Evolutionary conservation across 148 eudicot genomes (phyloP), one percentile per base, ranked within the genome.

Genomic region (Simmondsia chinensis): DNA sequence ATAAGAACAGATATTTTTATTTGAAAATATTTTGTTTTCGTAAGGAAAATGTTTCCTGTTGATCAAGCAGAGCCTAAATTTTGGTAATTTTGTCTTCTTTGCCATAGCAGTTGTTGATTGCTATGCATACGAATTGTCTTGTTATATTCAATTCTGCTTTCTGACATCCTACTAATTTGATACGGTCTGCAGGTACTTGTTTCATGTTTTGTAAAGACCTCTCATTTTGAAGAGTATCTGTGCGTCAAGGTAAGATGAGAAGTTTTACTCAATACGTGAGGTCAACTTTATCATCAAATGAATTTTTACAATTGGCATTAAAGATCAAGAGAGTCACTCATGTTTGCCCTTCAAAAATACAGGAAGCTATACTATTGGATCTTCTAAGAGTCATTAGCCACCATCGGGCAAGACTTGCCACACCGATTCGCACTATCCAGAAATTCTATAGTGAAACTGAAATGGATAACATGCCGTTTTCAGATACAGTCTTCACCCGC

Each of bases 191-290:
- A 87, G 96, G 82, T 87, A 50, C 13, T 82, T 65, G 39, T 87
- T 13, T 87, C 96, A 33, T 87, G 96, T 76, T 87, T 87, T 56
- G 96, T 87, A 64, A 87, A 87, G 76, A 87, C 96, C 13, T 73
- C 96, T 33, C 93, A 70, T 56, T 68, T 64, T 59, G 96, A 87
- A 71, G 96, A 87, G 49, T 87, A 82, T 58, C 50, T 79, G 13
- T 74, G 87, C 44, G 96, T 82, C 37, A 82, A 87, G 93, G 96
- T 87, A 64, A 33, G 54, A 10, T 25, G 9, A 33, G 24, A 10
- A 49, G 27, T 69, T 4, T 40, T 41, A 13, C 14, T n/a, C n/a
- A n/a, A n/a, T n/a, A n/a, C n/a, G n/a, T n/a, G n/a, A n/a, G n/a
- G n/a, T n/a, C n/a, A n/a, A n/a, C n/a, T n/a, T n/a, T n/a, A n/a